phyloP scores from a whole-genome alignment of 805 yeast genomes.

The Jamesozyma gamospora region DNA sequence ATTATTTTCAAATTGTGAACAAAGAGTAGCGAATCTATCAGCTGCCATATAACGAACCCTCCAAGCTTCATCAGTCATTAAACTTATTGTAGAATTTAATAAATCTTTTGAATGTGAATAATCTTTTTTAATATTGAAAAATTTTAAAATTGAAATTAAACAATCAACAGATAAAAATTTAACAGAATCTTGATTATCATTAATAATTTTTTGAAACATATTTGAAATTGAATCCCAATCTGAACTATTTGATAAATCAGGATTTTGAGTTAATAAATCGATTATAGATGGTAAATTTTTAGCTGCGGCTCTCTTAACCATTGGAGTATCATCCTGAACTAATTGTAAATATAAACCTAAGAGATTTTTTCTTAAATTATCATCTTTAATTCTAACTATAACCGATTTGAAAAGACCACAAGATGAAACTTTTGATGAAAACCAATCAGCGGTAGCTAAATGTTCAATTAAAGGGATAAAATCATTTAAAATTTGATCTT shows the following conservation, averaged over 20 bases:
- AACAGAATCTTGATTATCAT: slow-evolving; percentile 91
- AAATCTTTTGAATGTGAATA: slow-evolving; percentile 51
- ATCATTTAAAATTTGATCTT: slow-evolving; percentile 52
- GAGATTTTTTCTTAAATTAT: slow-evolving; percentile 47
- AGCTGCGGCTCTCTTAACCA: slow-evolving; percentile 95
- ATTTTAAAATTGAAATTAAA: slow-evolving; percentile 67
- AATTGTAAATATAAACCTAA: slow-evolving; percentile 59
- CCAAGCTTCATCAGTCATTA: slow-evolving; percentile 90
- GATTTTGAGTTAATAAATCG: slow-evolving; percentile 43
- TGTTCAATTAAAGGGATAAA: slow-evolving; percentile 70
- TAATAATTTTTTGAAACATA: slow-evolving; percentile 69
- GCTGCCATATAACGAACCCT: slow-evolving; percentile 97
- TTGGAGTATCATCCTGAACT: slow-evolving; percentile 86
- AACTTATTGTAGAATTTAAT: slow-evolving; percentile 52
- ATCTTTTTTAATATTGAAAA: slow-evolving; percentile 51
- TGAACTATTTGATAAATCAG: slow-evolving; percentile 39
- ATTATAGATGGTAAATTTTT: slow-evolving; percentile 68
- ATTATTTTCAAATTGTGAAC: slow-evolving; percentile 49
- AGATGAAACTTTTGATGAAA: slow-evolving; percentile 81
- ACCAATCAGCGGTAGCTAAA: slow-evolving; percentile 87
- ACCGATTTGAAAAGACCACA: slow-evolving; percentile 78
- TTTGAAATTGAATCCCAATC: slow-evolving; percentile 72
- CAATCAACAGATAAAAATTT: slow-evolving; percentile 84
- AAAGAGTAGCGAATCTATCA: slow-evolving; percentile 75
- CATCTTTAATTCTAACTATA: slow-evolving; percentile 44